Base-by-base conservation (phyloP, 2,329 filamentous ascomycete genomes). In the Chrysoporthe deuterocubensis region DNA sequence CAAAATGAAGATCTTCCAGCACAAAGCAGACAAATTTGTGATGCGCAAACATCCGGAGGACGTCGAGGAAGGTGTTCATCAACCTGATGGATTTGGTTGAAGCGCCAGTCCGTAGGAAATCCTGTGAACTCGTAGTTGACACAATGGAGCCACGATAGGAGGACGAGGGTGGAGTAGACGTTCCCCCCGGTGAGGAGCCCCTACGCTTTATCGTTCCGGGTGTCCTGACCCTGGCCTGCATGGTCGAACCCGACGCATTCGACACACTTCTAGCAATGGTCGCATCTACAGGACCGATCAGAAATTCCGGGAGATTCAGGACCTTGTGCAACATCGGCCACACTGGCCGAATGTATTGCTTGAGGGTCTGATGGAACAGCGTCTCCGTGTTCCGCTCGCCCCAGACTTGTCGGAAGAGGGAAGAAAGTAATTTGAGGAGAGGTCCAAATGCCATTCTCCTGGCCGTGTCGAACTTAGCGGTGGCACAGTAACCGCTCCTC, bases 11-110 rank as follows among this genome's bases (percentile, higher is more conserved):
- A 77, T 97, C 95, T 74, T 97, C 95, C 40, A 97, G 80, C 73
- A 90, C 94, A 73, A 97, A 90, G 74, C 93, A 96, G 65, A 97
- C 94, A 73, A 97, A 89, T 73, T 94, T 96, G 76, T 94, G 90
- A 26, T 90, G 85, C 0, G 93, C 91, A 66, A 98, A 89, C 54
- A 96, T 87, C 64, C 92, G 88, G 62, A 97, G 79, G 11, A 97
- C 90, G 72, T 97, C 94, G 58, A 97, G 81, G 73, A 96, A 95
- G 8, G 92, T 94, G 75, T 94, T 95, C 84, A 95, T 92, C 66
- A 97, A 85, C 14, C 93, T 89, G 71, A 93, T 90, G 1, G 84
- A 87, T 75, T 89, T 90, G 13, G 85, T 88, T 5, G 87, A 84
- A 0, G 83, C 78, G 43, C 87, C 87, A 2, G 83, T 80, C 43